Conservation (phyloP, 225 moss, liverwort and hornwort genomes). For the Pseudisothecium myosuroides region DNA sequence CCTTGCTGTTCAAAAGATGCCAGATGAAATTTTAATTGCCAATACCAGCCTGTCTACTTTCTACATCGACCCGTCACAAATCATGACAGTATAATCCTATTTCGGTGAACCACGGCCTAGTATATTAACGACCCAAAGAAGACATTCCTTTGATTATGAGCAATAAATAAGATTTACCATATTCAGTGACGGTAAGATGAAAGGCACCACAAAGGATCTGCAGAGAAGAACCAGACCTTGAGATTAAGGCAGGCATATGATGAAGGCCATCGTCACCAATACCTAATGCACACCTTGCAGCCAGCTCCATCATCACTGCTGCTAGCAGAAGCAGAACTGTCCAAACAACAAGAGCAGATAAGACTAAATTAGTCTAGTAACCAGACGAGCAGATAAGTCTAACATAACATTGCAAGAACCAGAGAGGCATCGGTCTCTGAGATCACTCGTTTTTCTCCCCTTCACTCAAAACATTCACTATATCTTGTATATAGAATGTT, state of each 20-base stretch:
- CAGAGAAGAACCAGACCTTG: slow-evolving; percentile 5
- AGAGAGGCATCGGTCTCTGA: neutral
- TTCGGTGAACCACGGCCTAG: neutral
- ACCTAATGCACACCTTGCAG: slow-evolving; percentile 41
- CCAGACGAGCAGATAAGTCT: neutral
- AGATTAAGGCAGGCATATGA: slow-evolving; percentile 4
- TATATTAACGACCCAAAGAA: neutral
- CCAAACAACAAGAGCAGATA: neutral
- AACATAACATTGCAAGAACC: neutral
- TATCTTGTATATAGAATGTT: neutral
- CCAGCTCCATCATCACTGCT: slow-evolving; percentile 54
- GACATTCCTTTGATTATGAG: neutral
- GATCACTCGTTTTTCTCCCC: neutral
- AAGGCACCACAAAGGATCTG: neutral
- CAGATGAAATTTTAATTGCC: neutral
- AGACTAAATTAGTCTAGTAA: too few relatives aligned
- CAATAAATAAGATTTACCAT: neutral
- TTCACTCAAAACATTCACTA: neutral
- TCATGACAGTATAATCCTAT: neutral
- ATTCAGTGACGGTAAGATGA: neutral
- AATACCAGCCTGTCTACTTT: neutral
- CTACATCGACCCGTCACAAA: neutral
- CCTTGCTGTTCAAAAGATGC: slow-evolving; percentile 13
- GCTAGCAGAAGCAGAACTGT: slow-evolving; percentile 44
- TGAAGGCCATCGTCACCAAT: slow-evolving; percentile 38